phyloP scores from a whole-genome alignment of 305 asterid species.

The Coffea humblotiana region DNA sequence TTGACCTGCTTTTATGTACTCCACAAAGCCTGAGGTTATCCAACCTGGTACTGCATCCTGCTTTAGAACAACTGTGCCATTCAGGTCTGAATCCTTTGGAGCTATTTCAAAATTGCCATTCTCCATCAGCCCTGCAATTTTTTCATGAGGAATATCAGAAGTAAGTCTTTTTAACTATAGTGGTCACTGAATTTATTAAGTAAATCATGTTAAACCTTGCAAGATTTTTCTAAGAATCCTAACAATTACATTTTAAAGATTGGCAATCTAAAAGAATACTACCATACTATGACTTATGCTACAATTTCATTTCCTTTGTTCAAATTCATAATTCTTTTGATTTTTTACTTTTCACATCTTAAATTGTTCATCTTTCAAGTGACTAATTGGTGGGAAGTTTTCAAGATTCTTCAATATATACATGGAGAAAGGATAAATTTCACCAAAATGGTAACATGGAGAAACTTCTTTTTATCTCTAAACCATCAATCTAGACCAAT shows the following conservation, averaged over 20 bases:
- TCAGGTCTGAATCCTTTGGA: conserved; percentile 53
- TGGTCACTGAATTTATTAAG: background rate
- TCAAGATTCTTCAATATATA: background rate
- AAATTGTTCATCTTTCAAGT: background rate
- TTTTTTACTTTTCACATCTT: no score
- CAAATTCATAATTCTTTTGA: no score
- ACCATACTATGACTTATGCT: no score
- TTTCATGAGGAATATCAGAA: background rate
- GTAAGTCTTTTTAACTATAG: background rate
- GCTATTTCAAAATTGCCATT: conserved; percentile 85
- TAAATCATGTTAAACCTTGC: background rate
- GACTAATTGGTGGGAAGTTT: background rate
- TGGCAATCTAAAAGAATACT: no score
- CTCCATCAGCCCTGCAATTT: conserved; percentile 59
- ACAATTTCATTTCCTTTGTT: background rate
- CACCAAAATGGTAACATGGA: no score
- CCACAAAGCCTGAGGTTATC: conserved; percentile 75
- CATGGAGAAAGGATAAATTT: no score
- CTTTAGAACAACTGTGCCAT: conserved; percentile 62
- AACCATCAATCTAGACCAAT: no score
- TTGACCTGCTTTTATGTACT: conserved; percentile 92
- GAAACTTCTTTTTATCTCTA: no score
- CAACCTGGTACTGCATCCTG: conserved; percentile 75
- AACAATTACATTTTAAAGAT: no score
- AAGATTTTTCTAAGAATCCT: background rate